Base-by-base conservation (phyloP, 2,329 filamentous ascomycete genomes). In the Phaeosphaeriaceae sp. region DNA sequence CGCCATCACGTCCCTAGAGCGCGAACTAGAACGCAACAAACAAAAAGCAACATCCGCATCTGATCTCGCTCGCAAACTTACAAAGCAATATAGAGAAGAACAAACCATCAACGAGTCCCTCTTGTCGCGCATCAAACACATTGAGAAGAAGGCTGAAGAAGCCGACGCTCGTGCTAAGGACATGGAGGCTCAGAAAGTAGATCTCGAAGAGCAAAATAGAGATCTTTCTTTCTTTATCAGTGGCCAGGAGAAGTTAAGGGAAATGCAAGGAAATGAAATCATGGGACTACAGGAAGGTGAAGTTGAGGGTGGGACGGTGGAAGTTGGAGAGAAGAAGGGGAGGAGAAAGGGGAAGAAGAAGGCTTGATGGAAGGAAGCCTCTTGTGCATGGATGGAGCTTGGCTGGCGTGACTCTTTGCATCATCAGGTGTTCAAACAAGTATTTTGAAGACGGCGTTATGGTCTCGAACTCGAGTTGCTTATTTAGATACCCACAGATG, bases 151-250 rank as follows among this genome's bases (percentile, higher is more conserved):
- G 68, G 73, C 87, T 1, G 78, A 79, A 20, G 79, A 78, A 33
- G 73, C 89, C 3, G 83, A 82, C 61, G 67, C 62, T 12, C 84
- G 66, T 32, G 70, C 66, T 4, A 73, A 67, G 54, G 71, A 59
- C 52, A 56, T 76, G 1, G 72, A 74, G 41, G 60, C 54, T 3
- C 74, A 91, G 71, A 88, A 89, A 58, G 81, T 77, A 32, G 91
- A 96, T 60, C 75, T 96, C 35, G 84, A 86, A 58, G 92, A 96
- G 71, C 88, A 92, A 80, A 96, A 96, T 68, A 83, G 89, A 12
- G 93, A 97, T 70, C 70, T 97, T 68, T 86, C 81, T 42, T 92
- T 96, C 81, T 96, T 93, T 66, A 93, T 97, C 51, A 89, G 86
- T 16, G 88, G 90, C 0, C 85, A 89, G 72, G 86, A 94, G 74